Conservation (phyloP, 306 rosid species). For the Vicia sativa region DNA sequence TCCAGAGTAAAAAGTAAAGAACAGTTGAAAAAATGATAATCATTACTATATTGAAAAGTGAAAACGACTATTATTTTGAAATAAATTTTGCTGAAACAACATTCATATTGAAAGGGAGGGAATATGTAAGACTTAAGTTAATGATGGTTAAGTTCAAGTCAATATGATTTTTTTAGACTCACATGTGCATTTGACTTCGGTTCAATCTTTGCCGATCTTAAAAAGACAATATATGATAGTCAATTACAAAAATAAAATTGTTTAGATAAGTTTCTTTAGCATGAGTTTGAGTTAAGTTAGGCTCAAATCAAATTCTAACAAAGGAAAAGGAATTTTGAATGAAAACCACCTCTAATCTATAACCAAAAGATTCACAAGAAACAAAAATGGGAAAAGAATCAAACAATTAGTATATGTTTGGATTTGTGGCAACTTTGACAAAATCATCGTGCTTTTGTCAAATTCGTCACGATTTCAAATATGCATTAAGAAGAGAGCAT, state of each 20-base stretch:
- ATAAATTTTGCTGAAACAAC: too few species aligned
- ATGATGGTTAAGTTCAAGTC: not conserved
- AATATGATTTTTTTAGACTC: constrained; percentile 4
- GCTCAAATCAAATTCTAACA: not conserved
- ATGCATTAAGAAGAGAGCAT: not conserved
- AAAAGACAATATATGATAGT: not conserved
- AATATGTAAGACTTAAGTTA: too few species aligned
- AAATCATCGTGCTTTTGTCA: too few species aligned
- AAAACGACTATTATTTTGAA: too few species aligned
- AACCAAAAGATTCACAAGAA: not conserved
- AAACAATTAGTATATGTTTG: not conserved
- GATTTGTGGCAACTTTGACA: too few species aligned
- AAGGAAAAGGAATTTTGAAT: not conserved
- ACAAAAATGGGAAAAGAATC: not conserved
- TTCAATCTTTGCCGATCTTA: constrained; percentile 2
- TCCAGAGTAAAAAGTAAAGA: too few species aligned
- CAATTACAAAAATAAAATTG: not conserved
- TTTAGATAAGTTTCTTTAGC: not conserved
- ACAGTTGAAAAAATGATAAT: too few species aligned
- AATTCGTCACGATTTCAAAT: too few species aligned
- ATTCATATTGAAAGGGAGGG: too few species aligned
- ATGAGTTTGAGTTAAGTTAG: not conserved
- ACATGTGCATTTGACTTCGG: not conserved
- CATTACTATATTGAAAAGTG: too few species aligned
- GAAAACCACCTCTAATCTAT: not conserved